Conservation (phyloP, 2,329 filamentous ascomycete species). For the Sclerotinia sclerotiorum region DNA sequence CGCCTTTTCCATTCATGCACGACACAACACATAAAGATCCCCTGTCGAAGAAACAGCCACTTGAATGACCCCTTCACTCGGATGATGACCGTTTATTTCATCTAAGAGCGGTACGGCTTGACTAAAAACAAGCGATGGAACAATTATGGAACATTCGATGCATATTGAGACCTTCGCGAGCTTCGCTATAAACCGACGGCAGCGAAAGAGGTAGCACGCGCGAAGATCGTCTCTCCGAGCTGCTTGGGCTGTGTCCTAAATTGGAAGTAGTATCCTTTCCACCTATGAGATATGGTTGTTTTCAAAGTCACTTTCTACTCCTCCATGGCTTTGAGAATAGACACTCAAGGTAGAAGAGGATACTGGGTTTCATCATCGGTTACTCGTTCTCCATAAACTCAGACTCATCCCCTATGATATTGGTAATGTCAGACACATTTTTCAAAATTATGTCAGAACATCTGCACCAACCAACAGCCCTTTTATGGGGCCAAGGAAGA, state of each 20-base stretch:
- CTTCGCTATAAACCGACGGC: constrained; percentile 7
- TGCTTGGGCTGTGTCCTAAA: neutral
- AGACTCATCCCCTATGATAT: neutral
- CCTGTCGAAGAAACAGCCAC: constrained; percentile 3
- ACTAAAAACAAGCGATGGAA: constrained; percentile 29
- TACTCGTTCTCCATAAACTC: neutral
- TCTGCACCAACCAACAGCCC: neutral
- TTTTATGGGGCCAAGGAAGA: neutral
- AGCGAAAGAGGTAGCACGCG: neutral
- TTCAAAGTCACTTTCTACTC: neutral
- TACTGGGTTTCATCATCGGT: neutral
- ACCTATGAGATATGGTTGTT: neutral
- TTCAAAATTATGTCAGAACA: constrained; percentile 6
- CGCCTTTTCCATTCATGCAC: constrained; percentile 17
- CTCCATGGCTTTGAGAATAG: neutral
- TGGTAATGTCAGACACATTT: neutral
- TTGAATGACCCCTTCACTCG: constrained; percentile 4
- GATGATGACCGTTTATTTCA: constrained; percentile 16
- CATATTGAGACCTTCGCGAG: neutral
- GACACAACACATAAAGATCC: neutral
- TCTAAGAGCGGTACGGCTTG: constrained; percentile 13
- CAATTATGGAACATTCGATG: constrained; percentile 25
- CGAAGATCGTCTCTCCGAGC: constrained; percentile 12
- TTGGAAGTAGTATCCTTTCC: neutral
- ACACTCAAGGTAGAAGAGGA: neutral